Evolutionary conservation across 2,329 filamentous ascomycete species (phyloP), one percentile per base, ranked within the genome.

Genomic region (Talaromyces islandicus): DNA sequence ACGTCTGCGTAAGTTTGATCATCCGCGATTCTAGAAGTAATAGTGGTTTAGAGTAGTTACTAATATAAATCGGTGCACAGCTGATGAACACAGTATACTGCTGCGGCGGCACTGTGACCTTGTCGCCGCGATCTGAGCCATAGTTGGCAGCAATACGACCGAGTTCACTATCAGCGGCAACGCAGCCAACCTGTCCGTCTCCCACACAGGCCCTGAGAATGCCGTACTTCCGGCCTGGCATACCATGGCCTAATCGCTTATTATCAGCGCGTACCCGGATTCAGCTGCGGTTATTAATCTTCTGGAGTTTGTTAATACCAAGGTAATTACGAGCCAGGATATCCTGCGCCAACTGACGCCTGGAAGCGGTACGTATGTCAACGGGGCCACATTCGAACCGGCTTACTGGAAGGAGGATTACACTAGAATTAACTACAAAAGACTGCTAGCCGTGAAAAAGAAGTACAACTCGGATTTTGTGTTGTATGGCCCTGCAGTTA

Each of bases 381-480:
- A 65, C 41, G 65, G 67, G 59, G 64, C 62, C 9, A 38, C 61
- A 54, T 60, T 61, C 46, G n/a, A 56, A n/a, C 62, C 65, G 38
- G 64, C 65, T 4, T 48, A 66, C 27, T 68, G 64, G 63, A 46
- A 67, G 48, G n/a, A 63, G 14, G 62, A 62, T 9, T 68, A 62
- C 54, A 67, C 56, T 29, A 65, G 66, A 10, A 50, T 60, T 14
- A 67, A 70, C 46, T 72, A 72, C 57, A 54, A 56, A 4, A 55
- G 62, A 29, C 57, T 72, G 29, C 50, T 67, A 54, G 38, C 64
- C 52, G 52, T 72, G 29, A 72, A 72, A 66, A 57, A 66, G 10
- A 61, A 64, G 19, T 71, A 67, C 60, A 70, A 72, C 60, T 67
- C 69, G 17, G 25, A 53, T 21, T 12, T 53, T 51, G 51, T 58